phyloP scores from a whole-genome alignment of 2,329 filamentous ascomycete genomes.

The Colletotrichum incanum region DNA sequence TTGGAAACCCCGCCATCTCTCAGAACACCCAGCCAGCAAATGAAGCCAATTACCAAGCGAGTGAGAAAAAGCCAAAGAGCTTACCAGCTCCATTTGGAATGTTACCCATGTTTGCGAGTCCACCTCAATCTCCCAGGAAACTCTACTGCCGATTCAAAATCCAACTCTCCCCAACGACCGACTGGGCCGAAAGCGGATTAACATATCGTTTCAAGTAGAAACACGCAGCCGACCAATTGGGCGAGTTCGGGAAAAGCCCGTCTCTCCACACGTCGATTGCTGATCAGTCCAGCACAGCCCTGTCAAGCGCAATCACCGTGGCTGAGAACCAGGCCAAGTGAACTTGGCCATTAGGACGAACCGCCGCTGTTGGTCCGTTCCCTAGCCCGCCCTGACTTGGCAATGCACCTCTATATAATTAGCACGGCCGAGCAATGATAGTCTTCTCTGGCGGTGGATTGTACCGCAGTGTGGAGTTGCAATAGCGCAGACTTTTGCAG shows the following conservation, averaged over 20 bases:
- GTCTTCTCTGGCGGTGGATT: conserved; percentile 15
- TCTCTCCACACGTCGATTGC: conserved; percentile 24
- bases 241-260: background rate
- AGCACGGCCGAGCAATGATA: conserved; percentile 31
- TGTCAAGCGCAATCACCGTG: conserved; percentile 41
- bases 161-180: background rate
- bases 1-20: conserved; percentile 1
- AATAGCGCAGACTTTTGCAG: conserved; percentile 30
- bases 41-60: background rate
- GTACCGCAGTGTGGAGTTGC: conserved; percentile 23
- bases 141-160: background rate
- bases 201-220: conserved; percentile 6
- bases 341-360: conserved; percentile 39
- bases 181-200: background rate
- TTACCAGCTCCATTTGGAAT: background rate
- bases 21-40: background rate
- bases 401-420: conserved; percentile 39
- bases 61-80: background rate
- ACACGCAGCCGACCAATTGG: background rate
- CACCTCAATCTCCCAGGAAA: background rate
- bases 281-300: conserved; percentile 39
- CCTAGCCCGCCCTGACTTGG: conserved; percentile 29
- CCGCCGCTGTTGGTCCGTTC: conserved; percentile 35
- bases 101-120: background rate
- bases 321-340: conserved; percentile 27